A percentile compares a stretch with the other conserved stretches of the same genome.
phyloP scores from a whole-genome alignment of 75 land plant species.

The Gnetum montanum region DNA sequence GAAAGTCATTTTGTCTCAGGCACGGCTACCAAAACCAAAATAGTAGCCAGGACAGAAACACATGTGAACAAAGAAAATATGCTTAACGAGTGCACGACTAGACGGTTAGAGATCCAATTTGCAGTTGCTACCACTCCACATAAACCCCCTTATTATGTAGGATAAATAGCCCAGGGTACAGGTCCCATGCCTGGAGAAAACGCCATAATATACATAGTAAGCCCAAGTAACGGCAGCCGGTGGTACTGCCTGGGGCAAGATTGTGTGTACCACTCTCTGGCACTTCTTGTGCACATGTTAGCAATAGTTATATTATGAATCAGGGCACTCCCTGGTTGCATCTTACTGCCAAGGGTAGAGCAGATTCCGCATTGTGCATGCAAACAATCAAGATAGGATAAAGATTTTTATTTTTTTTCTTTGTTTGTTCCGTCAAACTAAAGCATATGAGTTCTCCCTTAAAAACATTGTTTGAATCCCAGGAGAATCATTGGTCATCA shows the following conservation, averaged over 20 bases:
- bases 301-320: slow-evolving; percentile 9
- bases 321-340: slow-evolving; percentile 68
- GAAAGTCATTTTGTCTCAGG: slow-evolving; percentile 25
- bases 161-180: slow-evolving; percentile 23
- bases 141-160: slow-evolving; percentile 8
- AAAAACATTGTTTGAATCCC: slow-evolving; percentile 11
- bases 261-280: slow-evolving; percentile 26
- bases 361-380: slow-evolving; percentile 54
- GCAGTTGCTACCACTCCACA: slow-evolving; percentile 21
- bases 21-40: slow-evolving; percentile 11
- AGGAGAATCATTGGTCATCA: slow-evolving; percentile 41
- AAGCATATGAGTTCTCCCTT: slow-evolving; percentile 19
- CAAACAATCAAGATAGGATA: slow-evolving; percentile 48
- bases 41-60: slow-evolving; percentile 10
- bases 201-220: slow-evolving; percentile 24
- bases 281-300: slow-evolving; percentile 21
- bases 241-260: slow-evolving; percentile 43
- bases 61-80: slow-evolving; percentile 11
- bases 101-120: slow-evolving; percentile 20
- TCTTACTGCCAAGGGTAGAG: slow-evolving; percentile 36
- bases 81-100: slow-evolving; percentile 15
- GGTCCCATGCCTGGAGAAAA: slow-evolving; percentile 24
- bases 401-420: slow-evolving; percentile 18
- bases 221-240: slow-evolving; percentile 35
- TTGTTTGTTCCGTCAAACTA: slow-evolving; percentile 7